Percentiles rank a stretch among this genome's conserved stretches.
Evolutionary conservation across 306 rosid genomes (phyloP).

Genomic region (Ammopiptanthus mongolicus): DNA sequence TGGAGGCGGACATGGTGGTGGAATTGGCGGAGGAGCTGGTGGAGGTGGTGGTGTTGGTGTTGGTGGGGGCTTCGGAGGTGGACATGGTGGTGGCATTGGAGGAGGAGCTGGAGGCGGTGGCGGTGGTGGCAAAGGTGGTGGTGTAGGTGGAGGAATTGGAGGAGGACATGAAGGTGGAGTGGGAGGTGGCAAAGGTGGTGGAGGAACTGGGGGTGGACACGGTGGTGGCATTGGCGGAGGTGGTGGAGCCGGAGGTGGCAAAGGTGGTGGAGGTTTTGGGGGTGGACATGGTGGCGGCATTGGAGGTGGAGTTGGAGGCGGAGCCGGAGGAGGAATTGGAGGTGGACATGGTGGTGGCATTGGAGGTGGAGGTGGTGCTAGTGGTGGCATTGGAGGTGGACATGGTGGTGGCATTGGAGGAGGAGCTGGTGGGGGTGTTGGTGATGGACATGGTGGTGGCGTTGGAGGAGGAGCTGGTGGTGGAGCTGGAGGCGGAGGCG

Average conservation of each 20-base stretch:
- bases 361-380: no score
- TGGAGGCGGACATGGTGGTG: neutral
- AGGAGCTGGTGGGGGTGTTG: no score
- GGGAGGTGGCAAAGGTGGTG: neutral
- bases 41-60: neutral
- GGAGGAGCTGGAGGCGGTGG: neutral
- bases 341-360: no score
- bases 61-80: no score
- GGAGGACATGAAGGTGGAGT: neutral
- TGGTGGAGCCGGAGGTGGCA: neutral
- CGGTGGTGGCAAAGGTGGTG: neutral
- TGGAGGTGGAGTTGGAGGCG: no score
- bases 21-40: neutral
- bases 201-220: neutral
- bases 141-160: neutral
- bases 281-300: no score
- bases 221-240: constrained; percentile 1
- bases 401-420: no score
- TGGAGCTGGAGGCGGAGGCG: no score
- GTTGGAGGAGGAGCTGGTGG: no score
- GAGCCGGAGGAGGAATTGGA: no score
- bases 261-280: neutral
- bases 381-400: no score
- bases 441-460: no score
- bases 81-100: neutral